Evolutionary conservation across 352 stramenopile genomes (phyloP).

Genomic region (Pythium pyrilobum): DNA sequence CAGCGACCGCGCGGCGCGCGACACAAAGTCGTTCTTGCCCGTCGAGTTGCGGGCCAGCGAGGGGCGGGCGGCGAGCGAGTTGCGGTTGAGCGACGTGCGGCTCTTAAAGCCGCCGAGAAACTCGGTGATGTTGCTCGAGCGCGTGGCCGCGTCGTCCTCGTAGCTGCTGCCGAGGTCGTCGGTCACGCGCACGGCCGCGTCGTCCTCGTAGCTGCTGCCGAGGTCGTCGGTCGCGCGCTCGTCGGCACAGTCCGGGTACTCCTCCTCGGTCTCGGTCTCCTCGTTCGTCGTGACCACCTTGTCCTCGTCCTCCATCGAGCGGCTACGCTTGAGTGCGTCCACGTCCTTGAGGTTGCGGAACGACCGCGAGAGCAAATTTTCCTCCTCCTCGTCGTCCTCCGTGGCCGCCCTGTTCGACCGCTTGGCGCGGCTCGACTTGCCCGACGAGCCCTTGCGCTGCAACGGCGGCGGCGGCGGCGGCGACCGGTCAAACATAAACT

Average conservation of each 20-base stretch:
- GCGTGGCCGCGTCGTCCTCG: conserved; percentile 16
- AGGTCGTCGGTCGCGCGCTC: conserved; percentile 12
- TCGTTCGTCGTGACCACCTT: conserved; percentile 11
- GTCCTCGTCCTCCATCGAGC: conserved; percentile 18
- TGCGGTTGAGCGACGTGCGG: conserved; percentile 20
- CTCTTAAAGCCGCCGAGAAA: conserved; percentile 30
- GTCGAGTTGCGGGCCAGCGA: conserved; percentile 15
- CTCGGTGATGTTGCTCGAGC: conserved; percentile 24
- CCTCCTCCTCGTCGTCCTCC: conserved; percentile 14
- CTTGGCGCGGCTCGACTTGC: conserved; percentile 9
- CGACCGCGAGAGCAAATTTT: conserved; percentile 12
- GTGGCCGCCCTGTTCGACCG: neutral
- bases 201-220: conserved; percentile 21
- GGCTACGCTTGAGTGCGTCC: conserved; percentile 16
- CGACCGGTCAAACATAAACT: conserved; percentile 15
- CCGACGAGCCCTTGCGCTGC: conserved; percentile 6
- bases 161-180: conserved; percentile 21
- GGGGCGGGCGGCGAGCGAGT: conserved; percentile 15
- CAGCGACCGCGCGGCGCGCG: conserved; percentile 20
- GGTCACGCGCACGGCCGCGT: conserved; percentile 11
- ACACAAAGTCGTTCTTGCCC: conserved; percentile 24
- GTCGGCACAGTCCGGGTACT: conserved; percentile 14
- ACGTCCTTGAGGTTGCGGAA: conserved; percentile 23
- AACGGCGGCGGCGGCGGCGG: conserved; percentile 7
- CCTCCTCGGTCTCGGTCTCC: conserved; percentile 17